A percentile compares a stretch with the other conserved stretches of the same genome.
Conservation (phyloP, 768 basidiomycete genomes). For the Gymnopilus dilepis region DNA sequence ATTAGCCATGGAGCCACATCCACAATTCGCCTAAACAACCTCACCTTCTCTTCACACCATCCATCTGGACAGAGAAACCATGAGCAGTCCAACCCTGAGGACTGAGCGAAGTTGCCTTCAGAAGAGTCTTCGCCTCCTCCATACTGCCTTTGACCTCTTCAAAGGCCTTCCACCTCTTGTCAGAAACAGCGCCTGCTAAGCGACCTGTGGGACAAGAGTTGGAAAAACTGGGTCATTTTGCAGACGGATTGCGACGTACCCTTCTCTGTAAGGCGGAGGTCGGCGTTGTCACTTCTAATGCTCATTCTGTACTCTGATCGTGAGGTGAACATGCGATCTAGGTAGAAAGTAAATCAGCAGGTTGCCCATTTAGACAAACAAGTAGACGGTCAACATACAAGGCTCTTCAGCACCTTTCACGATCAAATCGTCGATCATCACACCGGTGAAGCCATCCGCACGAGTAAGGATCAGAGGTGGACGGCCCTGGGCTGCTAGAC, state of each 20-base stretch:
- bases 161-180: constrained; percentile 47
- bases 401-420: constrained; percentile 91
- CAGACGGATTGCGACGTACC: constrained; percentile 42
- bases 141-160: constrained; percentile 38
- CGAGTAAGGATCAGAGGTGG: constrained; percentile 71
- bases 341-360: constrained; percentile 6
- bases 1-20: too few species aligned
- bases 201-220: constrained; percentile 38
- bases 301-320: constrained; percentile 91
- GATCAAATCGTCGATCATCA: constrained; percentile 92
- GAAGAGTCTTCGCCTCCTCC: constrained; percentile 37
- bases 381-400: constrained; percentile 52
- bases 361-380: constrained; percentile 2
- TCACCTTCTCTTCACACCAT: constrained; percentile 51
- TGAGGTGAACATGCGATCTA: constrained; percentile 94
- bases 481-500: constrained; percentile 60
- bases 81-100: constrained; percentile 50
- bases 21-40: constrained; percentile 1
- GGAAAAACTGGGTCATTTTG: not conserved
- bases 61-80: constrained; percentile 49
- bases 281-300: constrained; percentile 88
- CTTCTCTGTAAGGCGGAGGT: constrained; percentile 78
- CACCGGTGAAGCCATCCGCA: constrained; percentile 88
- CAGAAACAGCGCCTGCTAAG: constrained; percentile 49
- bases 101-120: constrained; percentile 43